A percentile compares a stretch with the other conserved stretches of the same genome.
phyloP scores from a whole-genome alignment of 805 yeast species.

The Debaryomyces prosopidis region DNA sequence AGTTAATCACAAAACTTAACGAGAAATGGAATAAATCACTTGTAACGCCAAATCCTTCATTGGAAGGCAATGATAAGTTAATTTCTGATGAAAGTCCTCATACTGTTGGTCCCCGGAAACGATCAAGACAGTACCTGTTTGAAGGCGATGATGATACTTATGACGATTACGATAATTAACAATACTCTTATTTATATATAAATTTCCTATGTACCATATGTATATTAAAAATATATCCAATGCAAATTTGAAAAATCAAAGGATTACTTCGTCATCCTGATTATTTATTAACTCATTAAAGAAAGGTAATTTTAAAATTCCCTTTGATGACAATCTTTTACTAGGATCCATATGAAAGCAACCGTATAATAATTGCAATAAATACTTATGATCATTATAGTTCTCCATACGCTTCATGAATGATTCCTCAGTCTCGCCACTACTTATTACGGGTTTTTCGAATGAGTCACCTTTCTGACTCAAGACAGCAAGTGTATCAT shows the following conservation, averaged over 20 bases:
- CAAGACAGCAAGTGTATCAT: slow-evolving; percentile 57
- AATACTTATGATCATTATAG: slow-evolving; percentile 43
- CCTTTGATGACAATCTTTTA: slow-evolving; percentile 57
- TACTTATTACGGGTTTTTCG: slow-evolving; percentile 20
- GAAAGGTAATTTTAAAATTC: slow-evolving; percentile 57
- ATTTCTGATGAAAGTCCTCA: slow-evolving; percentile 3
- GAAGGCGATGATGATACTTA: slow-evolving; percentile 15
- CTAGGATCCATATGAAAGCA: slow-evolving; percentile 60
- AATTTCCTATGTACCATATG: neutral
- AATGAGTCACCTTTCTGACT: slow-evolving; percentile 40
- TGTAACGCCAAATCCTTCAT: slow-evolving; percentile 3
- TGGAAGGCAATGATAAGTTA: slow-evolving; percentile 5
- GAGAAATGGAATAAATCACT: slow-evolving; percentile 41
- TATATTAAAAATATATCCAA: neutral
- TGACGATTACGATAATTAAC: slow-evolving; percentile 5
- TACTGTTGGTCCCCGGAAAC: slow-evolving; percentile 8
- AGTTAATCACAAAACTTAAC: slow-evolving; percentile 34
- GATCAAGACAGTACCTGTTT: slow-evolving; percentile 17
- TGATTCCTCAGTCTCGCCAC: slow-evolving; percentile 15
- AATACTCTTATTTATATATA: neutral
- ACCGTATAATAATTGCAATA: slow-evolving; percentile 55
- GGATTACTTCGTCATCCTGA: slow-evolving; percentile 34
- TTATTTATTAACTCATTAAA: slow-evolving; percentile 46
- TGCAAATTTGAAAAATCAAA: slow-evolving; percentile 4
- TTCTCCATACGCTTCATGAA: slow-evolving; percentile 22